Conservation (phyloP, 1,139 yeast species). For the Saccharomycopsis phalli region DNA sequence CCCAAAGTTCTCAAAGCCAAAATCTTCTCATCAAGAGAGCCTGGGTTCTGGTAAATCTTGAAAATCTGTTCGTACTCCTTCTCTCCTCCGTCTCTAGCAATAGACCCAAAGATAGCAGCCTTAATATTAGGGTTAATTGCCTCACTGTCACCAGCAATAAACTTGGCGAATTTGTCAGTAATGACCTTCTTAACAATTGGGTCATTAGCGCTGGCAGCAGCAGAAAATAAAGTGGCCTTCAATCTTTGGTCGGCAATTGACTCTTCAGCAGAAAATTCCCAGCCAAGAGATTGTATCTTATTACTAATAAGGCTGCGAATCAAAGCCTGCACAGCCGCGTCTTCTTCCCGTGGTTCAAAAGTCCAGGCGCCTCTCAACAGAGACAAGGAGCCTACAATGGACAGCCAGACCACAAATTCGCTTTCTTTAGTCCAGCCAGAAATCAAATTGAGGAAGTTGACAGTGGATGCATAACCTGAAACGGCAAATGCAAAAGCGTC, state of each 20-base stretch:
- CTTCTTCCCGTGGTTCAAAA: conserved; percentile 53
- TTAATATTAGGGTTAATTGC: conserved; percentile 81
- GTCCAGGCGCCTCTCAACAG: conserved; percentile 58
- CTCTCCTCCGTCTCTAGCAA: conserved; percentile 59
- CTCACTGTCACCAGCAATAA: conserved; percentile 52
- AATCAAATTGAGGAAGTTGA: conserved; percentile 55
- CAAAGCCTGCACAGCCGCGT: conserved; percentile 50
- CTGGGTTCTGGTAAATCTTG: conserved; percentile 56
- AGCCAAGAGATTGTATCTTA: conserved; percentile 56
- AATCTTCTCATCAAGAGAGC: conserved; percentile 64
- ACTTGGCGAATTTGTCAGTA: conserved; percentile 47
- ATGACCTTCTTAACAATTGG: conserved; percentile 46
- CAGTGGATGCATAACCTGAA: conserved; percentile 64
- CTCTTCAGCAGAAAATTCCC: conserved; percentile 55
- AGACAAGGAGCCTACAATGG: conserved; percentile 40
- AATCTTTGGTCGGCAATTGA: conserved; percentile 67
- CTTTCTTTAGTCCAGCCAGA: conserved; percentile 60
- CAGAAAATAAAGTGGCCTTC: conserved; percentile 60
- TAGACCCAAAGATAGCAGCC: conserved; percentile 56
- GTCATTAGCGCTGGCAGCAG: conserved; percentile 56
- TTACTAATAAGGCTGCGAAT: conserved; percentile 49
- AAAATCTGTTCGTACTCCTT: conserved; percentile 56
- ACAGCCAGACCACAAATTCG: conserved; percentile 64
- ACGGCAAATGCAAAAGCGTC: conserved; percentile 69
- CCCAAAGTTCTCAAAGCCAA: conserved; percentile 74